Conservation (phyloP, 1,284 basidiomycete genomes). For the Leccinum huronense region DNA sequence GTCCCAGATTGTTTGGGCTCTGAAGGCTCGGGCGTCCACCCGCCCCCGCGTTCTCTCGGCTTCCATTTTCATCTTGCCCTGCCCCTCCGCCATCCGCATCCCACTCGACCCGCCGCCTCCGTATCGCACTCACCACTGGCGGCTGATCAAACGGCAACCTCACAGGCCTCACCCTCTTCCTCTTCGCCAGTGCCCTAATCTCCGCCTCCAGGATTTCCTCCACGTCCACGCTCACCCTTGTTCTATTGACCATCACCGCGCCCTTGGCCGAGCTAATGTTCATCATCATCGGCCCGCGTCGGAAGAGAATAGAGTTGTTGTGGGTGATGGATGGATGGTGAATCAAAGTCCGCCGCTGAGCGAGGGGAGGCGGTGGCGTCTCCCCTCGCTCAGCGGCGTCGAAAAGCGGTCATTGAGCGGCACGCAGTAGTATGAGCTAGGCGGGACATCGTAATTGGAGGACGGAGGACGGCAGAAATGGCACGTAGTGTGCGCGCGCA, state of each 20-base stretch:
- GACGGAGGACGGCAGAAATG: too few relatives aligned
- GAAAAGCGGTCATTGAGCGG: slow-evolving; percentile 77
- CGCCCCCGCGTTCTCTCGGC: slow-evolving; percentile 11
- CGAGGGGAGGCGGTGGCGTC: slow-evolving; percentile 66
- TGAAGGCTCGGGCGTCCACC: slow-evolving; percentile 19
- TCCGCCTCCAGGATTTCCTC: slow-evolving; percentile 92
- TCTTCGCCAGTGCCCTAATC: slow-evolving; percentile 77
- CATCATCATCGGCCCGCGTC: slow-evolving; percentile 56
- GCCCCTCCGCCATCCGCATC: slow-evolving; percentile 38
- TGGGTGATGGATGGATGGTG: slow-evolving; percentile 71
- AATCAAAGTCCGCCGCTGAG: slow-evolving; percentile 97
- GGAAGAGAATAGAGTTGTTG: slow-evolving; percentile 69
- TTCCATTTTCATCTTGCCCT: slow-evolving; percentile 13
- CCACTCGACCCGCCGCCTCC: slow-evolving; percentile 68
- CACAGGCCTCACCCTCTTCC: slow-evolving; percentile 84
- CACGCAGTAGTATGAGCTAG: too few relatives aligned
- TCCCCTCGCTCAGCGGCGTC: slow-evolving; percentile 47
- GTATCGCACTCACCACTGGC: slow-evolving; percentile 72
- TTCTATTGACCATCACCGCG: slow-evolving; percentile 87
- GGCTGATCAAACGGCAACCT: slow-evolving; percentile 92
- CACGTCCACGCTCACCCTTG: slow-evolving; percentile 81
- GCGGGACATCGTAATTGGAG: too few relatives aligned
- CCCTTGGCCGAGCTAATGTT: slow-evolving; percentile 62
- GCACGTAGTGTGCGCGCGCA: too few relatives aligned
- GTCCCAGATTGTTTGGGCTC: slow-evolving; percentile 14